These are phyloP conservation scores for Diaporthe vaccinii DNA, from an alignment of 2,329 filamentous ascomycete genomes.

Conservation along the genomic window DNA sequence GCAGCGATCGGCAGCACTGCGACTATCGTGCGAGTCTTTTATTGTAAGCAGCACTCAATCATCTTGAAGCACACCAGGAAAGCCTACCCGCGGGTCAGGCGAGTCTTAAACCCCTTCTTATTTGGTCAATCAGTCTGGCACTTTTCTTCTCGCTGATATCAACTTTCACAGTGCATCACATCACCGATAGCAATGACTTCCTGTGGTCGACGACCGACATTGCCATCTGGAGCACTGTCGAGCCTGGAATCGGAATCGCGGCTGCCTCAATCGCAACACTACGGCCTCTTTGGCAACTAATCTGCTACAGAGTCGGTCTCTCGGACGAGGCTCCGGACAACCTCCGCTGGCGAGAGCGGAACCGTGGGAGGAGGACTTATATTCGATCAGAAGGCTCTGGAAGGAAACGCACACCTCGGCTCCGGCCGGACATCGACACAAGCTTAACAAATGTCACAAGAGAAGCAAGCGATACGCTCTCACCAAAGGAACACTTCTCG, in stretches of 20 bases:
- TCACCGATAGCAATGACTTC: slow-evolving; percentile 23
- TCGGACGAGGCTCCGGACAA: slow-evolving; percentile 3
- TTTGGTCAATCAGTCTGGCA: no score
- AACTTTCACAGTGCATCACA: slow-evolving; percentile 1
- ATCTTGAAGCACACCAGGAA: neutral
- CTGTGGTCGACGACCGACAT: slow-evolving; percentile 30
- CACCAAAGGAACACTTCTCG: neutral
- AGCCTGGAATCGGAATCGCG: slow-evolving; percentile 30
- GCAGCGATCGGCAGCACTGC: slow-evolving; percentile 20
- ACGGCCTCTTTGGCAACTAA: slow-evolving; percentile 30
- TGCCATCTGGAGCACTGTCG: slow-evolving; percentile 32
- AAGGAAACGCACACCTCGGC: neutral
- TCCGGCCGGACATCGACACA: neutral
- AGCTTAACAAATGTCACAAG: neutral
- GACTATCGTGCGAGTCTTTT: slow-evolving; percentile 18
- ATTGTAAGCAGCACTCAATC: neutral
- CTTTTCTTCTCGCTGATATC: neutral
- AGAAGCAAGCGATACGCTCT: neutral
- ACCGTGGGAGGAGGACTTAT: slow-evolving; percentile 21
- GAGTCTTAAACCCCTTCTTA: no score
- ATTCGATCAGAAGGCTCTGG: slow-evolving; percentile 14
- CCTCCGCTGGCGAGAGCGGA: slow-evolving; percentile 16
- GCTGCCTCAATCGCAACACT: slow-evolving; percentile 29
- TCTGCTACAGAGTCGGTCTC: neutral
- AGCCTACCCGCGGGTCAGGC: neutral